Evolutionary conservation across 805 yeast species (phyloP), one percentile per base, ranked within the genome.

Genomic region (Pichia eremophila): DNA sequence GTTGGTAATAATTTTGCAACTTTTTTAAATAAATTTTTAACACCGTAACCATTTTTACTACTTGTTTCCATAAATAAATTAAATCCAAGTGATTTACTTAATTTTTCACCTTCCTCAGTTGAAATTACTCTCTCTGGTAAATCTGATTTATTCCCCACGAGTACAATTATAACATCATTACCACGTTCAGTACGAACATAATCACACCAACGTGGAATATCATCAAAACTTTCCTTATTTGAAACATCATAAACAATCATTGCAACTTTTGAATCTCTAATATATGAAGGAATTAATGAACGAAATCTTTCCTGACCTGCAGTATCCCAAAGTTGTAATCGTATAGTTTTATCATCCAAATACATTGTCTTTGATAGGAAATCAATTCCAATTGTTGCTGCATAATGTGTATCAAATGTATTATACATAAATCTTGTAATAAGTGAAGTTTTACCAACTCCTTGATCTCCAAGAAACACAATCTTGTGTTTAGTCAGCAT

Each of bases 341-440:
- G 76, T 39, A 93, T 86, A 4, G 99, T 93, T 56, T 91, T 89
- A 65, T 93, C 98, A 56, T 95, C 96, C 44, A 93, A 71, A 64
- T 93, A 93, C 95, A 88, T 87, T 5, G 96, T 89, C 63, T 70
- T 91, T 38, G 95, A 85, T 55, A 93, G 75, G 61, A 93, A 93
- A 64, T 93, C 98, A 52, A 93, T 93, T 27, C 99, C 99, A 46
- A 93, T 89, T 0, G 99, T 91, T 17, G 99, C 98, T 0, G 88
- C 88, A 63, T 93, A 93, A 62, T 90, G 95, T 37, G 93, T 91
- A 65, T 91, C 97, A 65, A 91, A 91, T 18, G 96, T 85, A 63
- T 93, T 98, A 64, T 91, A 91, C 98, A 91, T 91, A 70, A 93
- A 91, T 54, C 98, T 74, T n/a, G 98, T 90, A 56, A 91, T 87